Evolutionary conservation across 768 basidiomycete genomes (phyloP).

Genomic region (Tephrocybe sp.): DNA sequence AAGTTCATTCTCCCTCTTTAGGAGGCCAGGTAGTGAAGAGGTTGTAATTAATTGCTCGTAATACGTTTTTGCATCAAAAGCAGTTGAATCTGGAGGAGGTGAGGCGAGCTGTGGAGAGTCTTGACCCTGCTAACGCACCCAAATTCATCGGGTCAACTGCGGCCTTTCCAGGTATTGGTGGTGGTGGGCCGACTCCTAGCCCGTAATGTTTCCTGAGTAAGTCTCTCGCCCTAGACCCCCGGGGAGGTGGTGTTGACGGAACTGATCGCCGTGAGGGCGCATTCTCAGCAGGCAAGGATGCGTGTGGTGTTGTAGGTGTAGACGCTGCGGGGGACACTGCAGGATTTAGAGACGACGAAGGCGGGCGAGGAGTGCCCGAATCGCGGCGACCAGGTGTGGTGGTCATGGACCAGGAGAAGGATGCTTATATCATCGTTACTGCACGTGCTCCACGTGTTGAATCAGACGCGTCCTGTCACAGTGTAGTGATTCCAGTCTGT

Average conservation of each 20-base stretch:
- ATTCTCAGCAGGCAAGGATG: slow-evolving; percentile 13
- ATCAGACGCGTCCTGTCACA: slow-evolving; percentile 18
- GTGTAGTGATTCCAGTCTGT: slow-evolving; percentile 10
- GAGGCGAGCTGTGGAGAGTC: too few species aligned
- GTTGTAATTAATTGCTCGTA: slow-evolving; percentile 87
- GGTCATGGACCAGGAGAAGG: slow-evolving; percentile 14
- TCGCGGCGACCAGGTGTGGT: slow-evolving; percentile 23
- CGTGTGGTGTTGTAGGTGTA: slow-evolving; percentile 19
- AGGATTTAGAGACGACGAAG: slow-evolving; percentile 46
- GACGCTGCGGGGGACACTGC: slow-evolving; percentile 33
- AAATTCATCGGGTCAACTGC: slow-evolving; percentile 80
- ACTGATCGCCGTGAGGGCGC: slow-evolving; percentile 27
- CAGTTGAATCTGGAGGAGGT: slow-evolving; percentile 70
- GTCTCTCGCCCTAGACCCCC: slow-evolving; percentile 67
- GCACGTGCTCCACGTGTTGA: slow-evolving; percentile 1
- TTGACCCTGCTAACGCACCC: slow-evolving; percentile 40
- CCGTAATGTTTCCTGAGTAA: slow-evolving; percentile 86
- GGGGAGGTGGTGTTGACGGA: slow-evolving; percentile 31
- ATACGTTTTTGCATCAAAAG: slow-evolving; percentile 80
- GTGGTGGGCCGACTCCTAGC: slow-evolving; percentile 70
- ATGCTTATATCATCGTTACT: slow-evolving; percentile 12
- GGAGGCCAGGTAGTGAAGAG: slow-evolving; percentile 64
- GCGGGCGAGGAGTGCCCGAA: slow-evolving; percentile 30
- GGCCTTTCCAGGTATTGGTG: slow-evolving; percentile 52
- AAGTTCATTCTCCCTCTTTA: slow-evolving; percentile 83